These are phyloP conservation scores for Metschnikowia continentalis DNA, from an alignment of 805 yeast genomes.

Conservation along the genomic window DNA sequence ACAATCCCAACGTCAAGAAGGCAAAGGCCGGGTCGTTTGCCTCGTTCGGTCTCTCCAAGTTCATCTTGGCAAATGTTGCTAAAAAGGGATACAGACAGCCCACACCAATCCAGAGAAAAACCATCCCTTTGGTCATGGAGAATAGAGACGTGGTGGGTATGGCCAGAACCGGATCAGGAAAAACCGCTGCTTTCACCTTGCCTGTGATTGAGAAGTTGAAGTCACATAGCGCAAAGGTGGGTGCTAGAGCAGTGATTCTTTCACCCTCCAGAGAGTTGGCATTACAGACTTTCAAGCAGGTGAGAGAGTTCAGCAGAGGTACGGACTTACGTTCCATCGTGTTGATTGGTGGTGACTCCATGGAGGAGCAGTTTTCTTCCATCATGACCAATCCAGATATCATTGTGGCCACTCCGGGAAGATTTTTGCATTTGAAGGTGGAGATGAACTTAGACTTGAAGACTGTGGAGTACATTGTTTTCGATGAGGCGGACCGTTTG, in stretches of 20 bases:
- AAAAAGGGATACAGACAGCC: slow-evolving; percentile 92
- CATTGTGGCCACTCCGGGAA: slow-evolving; percentile 94
- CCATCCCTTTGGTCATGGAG: slow-evolving; percentile 85
- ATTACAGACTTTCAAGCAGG: slow-evolving; percentile 81
- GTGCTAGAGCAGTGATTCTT: slow-evolving; percentile 81
- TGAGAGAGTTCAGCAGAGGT: slow-evolving; percentile 82
- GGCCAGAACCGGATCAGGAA: slow-evolving; percentile 99
- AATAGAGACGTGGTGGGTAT: slow-evolving; percentile 95
- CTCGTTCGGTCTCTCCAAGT: slow-evolving; percentile 81
- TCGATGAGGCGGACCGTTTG: slow-evolving; percentile 95
- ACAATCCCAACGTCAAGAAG: slow-evolving; percentile 48
- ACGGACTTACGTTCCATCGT: slow-evolving; percentile 77
- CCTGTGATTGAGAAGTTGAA: slow-evolving; percentile 87
- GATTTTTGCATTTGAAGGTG: slow-evolving; percentile 90
- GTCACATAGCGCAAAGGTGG: slow-evolving; percentile 79
- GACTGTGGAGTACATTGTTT: slow-evolving; percentile 83
- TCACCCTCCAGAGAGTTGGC: slow-evolving; percentile 98
- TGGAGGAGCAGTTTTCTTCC: slow-evolving; percentile 90
- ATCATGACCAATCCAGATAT: slow-evolving; percentile 96
- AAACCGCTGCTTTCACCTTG: slow-evolving; percentile 92
- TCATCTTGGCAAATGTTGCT: slow-evolving; percentile 61
- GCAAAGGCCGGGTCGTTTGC: slow-evolving; percentile 81
- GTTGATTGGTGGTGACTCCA: slow-evolving; percentile 96
- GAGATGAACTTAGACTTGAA: slow-evolving; percentile 89
- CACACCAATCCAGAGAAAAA: slow-evolving; percentile 95